phyloP scores from a whole-genome alignment of 495 filamentous ascomycete genomes.

The Neurospora hispaniola region DNA sequence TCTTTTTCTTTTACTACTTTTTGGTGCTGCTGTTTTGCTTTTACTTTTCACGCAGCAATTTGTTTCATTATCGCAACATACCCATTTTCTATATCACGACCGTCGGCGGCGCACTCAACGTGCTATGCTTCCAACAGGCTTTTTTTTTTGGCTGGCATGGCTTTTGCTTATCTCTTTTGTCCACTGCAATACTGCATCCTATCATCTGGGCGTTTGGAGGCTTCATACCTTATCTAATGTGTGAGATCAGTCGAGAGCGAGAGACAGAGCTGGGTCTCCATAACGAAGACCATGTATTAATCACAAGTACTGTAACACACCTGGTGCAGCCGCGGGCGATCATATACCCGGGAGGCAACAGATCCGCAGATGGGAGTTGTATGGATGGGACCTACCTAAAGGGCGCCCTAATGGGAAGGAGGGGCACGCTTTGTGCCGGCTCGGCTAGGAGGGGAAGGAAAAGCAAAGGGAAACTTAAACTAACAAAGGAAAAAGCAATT shows the following conservation, averaged over 20 bases:
- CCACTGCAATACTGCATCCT: not conserved
- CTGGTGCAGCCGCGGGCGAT: not conserved
- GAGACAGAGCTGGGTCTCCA: not conserved
- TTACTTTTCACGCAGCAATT: not conserved
- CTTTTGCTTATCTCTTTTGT: not conserved
- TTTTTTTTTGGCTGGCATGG: not conserved
- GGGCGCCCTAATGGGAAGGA: not conserved
- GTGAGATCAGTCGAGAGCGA: not conserved
- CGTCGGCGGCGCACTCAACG: not conserved
- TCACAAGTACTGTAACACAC: not conserved
- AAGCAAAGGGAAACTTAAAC: not conserved
- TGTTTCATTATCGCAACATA: not conserved
- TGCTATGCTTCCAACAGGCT: not conserved
- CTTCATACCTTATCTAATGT: not conserved
- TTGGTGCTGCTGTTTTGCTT: not conserved
- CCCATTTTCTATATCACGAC: not conserved
- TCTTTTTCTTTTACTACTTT: not conserved
- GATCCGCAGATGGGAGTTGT: not conserved
- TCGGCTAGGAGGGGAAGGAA: not conserved
- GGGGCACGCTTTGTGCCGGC: not conserved
- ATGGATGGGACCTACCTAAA: not conserved
- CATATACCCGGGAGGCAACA: not conserved
- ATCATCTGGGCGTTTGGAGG: not conserved
- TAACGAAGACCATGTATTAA: not conserved
- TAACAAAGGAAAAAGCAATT: not conserved